A percentile compares a stretch with the other conserved stretches of the same genome.
Conservation (phyloP, 176 grass and related monocot species). For the Carex pumila region DNA sequence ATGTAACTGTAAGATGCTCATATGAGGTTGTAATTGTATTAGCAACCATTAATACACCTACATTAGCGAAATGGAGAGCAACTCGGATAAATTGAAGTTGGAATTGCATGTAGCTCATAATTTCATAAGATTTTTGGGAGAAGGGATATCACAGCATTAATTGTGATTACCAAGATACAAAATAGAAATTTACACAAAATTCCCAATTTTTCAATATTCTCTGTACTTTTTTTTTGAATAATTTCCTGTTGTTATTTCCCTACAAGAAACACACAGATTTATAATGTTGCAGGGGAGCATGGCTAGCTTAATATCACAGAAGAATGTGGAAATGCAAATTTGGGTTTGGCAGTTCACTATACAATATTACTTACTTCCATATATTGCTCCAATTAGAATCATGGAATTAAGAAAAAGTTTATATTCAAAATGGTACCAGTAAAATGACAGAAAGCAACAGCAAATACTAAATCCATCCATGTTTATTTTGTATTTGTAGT, state of each 20-base stretch:
- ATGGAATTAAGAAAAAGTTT: not conserved
- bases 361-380: not conserved
- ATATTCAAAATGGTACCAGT: not conserved
- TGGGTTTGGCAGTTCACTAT: not conserved
- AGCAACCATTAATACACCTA: not conserved
- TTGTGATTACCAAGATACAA: not conserved
- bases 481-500: not conserved
- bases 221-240: not conserved
- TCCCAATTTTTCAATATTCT: not conserved
- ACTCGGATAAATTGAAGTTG: not conserved
- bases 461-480: not conserved
- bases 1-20: not conserved
- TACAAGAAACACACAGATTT: not conserved
- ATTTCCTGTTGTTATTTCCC: not conserved
- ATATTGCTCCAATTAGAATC: not conserved
- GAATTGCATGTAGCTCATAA: not conserved
- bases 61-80: not conserved
- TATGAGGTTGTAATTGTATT: not conserved
- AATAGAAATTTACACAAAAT: not conserved
- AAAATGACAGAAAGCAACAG: not conserved
- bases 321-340: not conserved
- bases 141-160: not conserved
- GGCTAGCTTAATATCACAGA: no score
- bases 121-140: not conserved
- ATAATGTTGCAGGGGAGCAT: not conserved